Evolutionary conservation across 331 rosid species (phyloP), one percentile per base, ranked within the genome.

Genomic region (Phaseolus coccineus): DNA sequence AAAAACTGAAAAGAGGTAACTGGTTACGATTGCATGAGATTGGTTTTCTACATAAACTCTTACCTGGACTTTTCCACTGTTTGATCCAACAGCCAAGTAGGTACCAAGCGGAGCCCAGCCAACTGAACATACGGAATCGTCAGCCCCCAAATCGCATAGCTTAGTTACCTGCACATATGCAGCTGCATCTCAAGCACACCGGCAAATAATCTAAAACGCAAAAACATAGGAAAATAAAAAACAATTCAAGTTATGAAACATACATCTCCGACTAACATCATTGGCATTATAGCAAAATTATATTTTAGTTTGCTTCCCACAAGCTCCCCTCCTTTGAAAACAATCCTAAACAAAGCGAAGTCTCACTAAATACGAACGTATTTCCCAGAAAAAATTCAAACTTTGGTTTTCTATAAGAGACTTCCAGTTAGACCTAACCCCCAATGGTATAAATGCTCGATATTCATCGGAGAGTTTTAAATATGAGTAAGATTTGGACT

Each of bases 71-170:
- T 87, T 89, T 35, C 96, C 97, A 59, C 82, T 85, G 87, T 88
- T 88, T 19, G 92, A 90, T 76, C 97, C 98, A 73, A 94, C 94
- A 46, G 97, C 94, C 79, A 91, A 90, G 83, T 84, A 87, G 24
- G 96, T 84, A 56, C 97, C 97, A 25, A 91, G 94, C 78, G 90
- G 98, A 76, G 98, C 97, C 98, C 96, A 90, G 11, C 94, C 94
- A 6, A 94, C 96, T 0, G 97, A 94, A 77, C 97, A 94, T 24
- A 89, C 92, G 15, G 78, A 90, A 24, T 90, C 92, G n/a, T 90
- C 96, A 22, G 25, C 77, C 68, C 98, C 98, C 89, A 94, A 87
- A 44, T 94, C 98, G 12, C 98, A 94, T 80, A 94, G 83, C 80
- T 88, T 91, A 51, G 94, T 91, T 64, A 94, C 96, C 98, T 91